Conservation (phyloP, 768 basidiomycete genomes). For the Thelephora ganbajun region DNA sequence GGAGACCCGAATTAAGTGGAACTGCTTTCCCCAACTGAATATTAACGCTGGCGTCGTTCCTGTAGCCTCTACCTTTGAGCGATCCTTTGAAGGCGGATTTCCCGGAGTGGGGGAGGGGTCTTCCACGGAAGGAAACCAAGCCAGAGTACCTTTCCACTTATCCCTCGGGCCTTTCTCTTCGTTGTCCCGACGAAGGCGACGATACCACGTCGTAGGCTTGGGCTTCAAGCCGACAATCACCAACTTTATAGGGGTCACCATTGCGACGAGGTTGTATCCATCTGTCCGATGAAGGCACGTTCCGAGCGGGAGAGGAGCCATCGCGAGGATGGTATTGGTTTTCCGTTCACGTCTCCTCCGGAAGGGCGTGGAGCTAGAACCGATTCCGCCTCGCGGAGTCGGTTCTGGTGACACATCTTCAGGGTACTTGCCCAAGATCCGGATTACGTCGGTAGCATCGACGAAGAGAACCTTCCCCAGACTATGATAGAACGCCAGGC, state of each 20-base stretch:
- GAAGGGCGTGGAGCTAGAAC: constrained; percentile 11
- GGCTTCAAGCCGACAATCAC: constrained; percentile 91
- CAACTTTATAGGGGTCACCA: constrained; percentile 83
- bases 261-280: constrained; percentile 61
- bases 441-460: constrained; percentile 85
- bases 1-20: constrained; percentile 53
- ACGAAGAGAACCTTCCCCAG: constrained; percentile 90
- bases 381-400: not conserved
- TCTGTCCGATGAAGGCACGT: constrained; percentile 64
- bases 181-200: constrained; percentile 41
- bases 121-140: constrained; percentile 53
- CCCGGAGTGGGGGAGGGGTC: not conserved
- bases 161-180: constrained; percentile 29
- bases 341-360: constrained; percentile 37
- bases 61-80: too few species aligned
- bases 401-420: constrained; percentile 18
- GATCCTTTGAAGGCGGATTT: constrained; percentile 5
- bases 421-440: constrained; percentile 87
- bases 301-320: constrained; percentile 74
- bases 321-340: constrained; percentile 52
- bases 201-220: constrained; percentile 84
- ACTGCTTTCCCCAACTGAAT: constrained; percentile 68
- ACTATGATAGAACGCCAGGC: constrained; percentile 90
- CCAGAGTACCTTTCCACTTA: constrained; percentile 47
- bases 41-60: constrained; percentile 51